Percentiles rank a stretch among this genome's conserved stretches.
These are phyloP conservation scores for Potentilla sterilis DNA, from an alignment of 306 rosid genomes.

Conservation along the genomic window DNA sequence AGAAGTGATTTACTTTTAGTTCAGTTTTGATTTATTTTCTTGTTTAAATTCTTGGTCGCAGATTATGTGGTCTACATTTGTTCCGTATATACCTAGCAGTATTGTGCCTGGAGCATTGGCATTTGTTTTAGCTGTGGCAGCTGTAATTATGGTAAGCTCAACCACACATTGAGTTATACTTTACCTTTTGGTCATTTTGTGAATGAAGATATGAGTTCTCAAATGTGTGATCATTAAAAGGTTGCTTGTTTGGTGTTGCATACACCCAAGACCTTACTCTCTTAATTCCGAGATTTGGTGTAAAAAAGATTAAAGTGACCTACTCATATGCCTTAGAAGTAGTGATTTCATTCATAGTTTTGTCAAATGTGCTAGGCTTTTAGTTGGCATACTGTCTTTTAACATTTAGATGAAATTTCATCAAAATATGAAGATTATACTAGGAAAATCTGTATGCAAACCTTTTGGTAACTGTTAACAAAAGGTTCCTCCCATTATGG, in stretches of 20 bases:
- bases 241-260: background rate
- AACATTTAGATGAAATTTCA: background rate
- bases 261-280: background rate
- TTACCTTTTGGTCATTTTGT: conserved; percentile 7
- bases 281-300: background rate
- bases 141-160: conserved; percentile 52
- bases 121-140: conserved; percentile 51
- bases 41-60: conserved; percentile 30
- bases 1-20: background rate
- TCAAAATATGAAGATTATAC: background rate
- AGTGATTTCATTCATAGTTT: background rate
- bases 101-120: conserved; percentile 72
- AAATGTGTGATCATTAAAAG: background rate
- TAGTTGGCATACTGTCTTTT: background rate
- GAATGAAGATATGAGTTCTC: background rate
- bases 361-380: background rate
- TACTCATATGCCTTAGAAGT: background rate
- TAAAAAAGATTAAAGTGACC: background rate
- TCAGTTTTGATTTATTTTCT: conserved; percentile 1
- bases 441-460: background rate
- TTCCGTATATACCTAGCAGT: conserved; percentile 78
- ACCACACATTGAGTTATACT: background rate
- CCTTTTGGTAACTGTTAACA: background rate
- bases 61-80: conserved; percentile 99
- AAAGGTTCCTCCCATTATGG: background rate